Evolutionary conservation across 768 basidiomycete genomes (phyloP).

Genomic region (Baorangia bicolor): DNA sequence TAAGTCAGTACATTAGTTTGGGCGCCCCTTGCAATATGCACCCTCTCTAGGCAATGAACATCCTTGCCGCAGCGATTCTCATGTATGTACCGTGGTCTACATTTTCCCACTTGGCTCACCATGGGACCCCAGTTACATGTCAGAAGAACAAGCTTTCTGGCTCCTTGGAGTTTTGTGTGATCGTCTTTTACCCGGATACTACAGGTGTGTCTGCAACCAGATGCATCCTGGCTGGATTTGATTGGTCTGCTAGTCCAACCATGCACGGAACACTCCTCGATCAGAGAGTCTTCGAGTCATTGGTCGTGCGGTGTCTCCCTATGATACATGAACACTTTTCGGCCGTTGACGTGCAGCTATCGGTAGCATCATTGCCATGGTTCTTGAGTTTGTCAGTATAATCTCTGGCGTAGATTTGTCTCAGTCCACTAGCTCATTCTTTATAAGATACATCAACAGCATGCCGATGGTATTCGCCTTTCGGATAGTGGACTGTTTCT

Average conservation of each 20-base stretch:
- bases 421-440: not conserved
- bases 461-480: slow-evolving; percentile 99
- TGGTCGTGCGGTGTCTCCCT: slow-evolving; percentile 85
- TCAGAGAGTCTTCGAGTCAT: slow-evolving; percentile 94
- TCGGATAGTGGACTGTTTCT: slow-evolving; percentile 95
- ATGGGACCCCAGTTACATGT: slow-evolving; percentile 76
- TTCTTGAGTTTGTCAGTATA: slow-evolving; percentile 88
- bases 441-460: slow-evolving; percentile 76
- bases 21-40: not conserved
- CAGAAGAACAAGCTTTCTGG: slow-evolving; percentile 99
- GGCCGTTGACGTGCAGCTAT: slow-evolving; percentile 90
- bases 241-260: slow-evolving; percentile 62
- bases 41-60: slow-evolving; percentile 84
- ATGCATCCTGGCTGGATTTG: not conserved
- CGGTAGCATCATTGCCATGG: slow-evolving; percentile 96
- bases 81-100: slow-evolving; percentile 52
- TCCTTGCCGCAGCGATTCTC: slow-evolving; percentile 91
- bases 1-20: slow-evolving; percentile 26
- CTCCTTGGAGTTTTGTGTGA: slow-evolving; percentile 92
- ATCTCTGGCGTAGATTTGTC: slow-evolving; percentile 14
- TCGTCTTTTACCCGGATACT: slow-evolving; percentile 94
- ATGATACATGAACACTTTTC: slow-evolving; percentile 94
- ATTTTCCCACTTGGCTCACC: slow-evolving; percentile 8
- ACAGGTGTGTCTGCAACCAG: slow-evolving; percentile 56
- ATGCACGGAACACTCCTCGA: slow-evolving; percentile 99